phyloP scores from a whole-genome alignment of 208 protist genomes.

The Lotmaria passim region DNA sequence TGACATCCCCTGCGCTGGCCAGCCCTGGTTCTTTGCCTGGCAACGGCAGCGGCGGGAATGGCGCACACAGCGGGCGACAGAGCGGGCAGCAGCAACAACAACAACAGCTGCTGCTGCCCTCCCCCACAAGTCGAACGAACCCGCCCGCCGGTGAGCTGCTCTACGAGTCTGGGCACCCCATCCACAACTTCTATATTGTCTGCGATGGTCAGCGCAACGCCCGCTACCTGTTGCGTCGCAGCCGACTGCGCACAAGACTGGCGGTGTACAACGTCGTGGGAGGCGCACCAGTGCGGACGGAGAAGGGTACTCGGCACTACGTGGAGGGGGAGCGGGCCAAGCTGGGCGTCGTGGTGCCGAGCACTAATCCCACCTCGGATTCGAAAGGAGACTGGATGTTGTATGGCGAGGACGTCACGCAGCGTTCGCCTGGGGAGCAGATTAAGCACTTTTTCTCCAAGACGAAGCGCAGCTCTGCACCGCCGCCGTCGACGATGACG shows the following conservation, averaged over 20 bases:
- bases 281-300: conserved; percentile 45
- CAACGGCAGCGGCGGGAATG: not conserved
- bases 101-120: not conserved
- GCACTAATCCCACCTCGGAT: conserved; percentile 15
- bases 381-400: conserved; percentile 46
- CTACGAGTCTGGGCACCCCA: conserved; percentile 56
- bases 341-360: conserved; percentile 48
- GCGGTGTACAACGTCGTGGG: conserved; percentile 55
- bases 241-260: conserved; percentile 55
- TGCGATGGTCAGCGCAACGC: conserved; percentile 58
- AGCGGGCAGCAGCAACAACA: conserved; percentile 3
- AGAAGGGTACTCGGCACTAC: conserved; percentile 41
- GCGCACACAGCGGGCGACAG: not conserved
- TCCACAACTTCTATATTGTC: conserved; percentile 64
- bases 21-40: not conserved
- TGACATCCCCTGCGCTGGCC: not conserved
- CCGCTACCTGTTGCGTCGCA: conserved; percentile 54
- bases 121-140: not conserved
- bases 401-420: conserved; percentile 36
- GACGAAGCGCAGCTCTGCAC: not conserved
- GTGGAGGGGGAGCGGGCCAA: conserved; percentile 45
- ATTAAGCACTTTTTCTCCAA: conserved; percentile 24
- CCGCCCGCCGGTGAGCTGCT: conserved; percentile 53
- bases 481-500: no score
- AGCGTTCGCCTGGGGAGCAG: conserved; percentile 10